phyloP scores from a whole-genome alignment of 352 stramenopile species.

The Nothophytophthora sp. region DNA sequence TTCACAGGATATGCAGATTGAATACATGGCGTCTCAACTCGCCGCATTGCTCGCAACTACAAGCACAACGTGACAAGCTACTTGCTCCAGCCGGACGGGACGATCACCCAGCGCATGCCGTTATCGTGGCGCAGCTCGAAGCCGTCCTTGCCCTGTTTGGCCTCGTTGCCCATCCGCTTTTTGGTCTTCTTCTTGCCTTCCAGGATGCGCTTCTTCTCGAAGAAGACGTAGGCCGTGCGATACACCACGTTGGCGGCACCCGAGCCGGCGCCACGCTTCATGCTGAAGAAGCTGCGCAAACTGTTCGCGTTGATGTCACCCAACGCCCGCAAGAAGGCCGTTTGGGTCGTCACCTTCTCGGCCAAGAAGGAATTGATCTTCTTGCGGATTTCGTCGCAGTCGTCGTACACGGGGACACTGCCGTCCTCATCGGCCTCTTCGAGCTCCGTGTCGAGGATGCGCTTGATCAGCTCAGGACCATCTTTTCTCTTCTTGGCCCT shows the following conservation, averaged over 20 bases:
- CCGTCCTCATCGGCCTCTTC: constrained; percentile 25
- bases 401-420: constrained; percentile 48
- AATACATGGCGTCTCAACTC: too few species aligned
- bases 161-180: constrained; percentile 42
- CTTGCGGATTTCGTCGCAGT: constrained; percentile 56
- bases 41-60: constrained; percentile 6
- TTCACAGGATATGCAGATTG: too few species aligned
- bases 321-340: constrained; percentile 34
- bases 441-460: constrained; percentile 36
- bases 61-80: constrained; percentile 1
- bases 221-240: constrained; percentile 49
- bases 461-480: constrained; percentile 29
- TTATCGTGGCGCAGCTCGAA: constrained; percentile 25
- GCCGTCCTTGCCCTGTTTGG: constrained; percentile 1
- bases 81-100: background rate
- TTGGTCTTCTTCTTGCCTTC: constrained; percentile 43
- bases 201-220: constrained; percentile 54
- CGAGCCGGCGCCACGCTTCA: constrained; percentile 44
- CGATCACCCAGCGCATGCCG: constrained; percentile 19
- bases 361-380: constrained; percentile 45
- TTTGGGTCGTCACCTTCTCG: constrained; percentile 39
- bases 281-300: constrained; percentile 45
- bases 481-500: constrained; percentile 35
- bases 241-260: constrained; percentile 55
- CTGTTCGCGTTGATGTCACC: constrained; percentile 50